phyloP scores from a whole-genome alignment of 495 filamentous ascomycete genomes.

The Neurospora sp. region DNA sequence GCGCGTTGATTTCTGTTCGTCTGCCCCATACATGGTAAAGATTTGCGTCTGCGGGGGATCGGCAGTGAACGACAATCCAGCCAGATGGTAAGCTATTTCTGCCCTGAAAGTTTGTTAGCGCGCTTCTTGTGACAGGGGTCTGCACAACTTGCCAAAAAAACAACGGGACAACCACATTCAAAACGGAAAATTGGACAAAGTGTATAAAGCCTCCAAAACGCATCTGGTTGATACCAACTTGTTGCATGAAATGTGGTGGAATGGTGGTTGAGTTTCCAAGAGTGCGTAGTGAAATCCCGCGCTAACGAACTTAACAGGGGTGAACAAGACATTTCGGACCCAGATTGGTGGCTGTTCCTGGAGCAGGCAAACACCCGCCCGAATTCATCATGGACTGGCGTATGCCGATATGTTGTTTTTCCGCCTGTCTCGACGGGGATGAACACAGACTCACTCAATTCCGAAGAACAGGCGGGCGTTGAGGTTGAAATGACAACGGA shows the following conservation, averaged over 20 bases:
- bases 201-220: too few relatives aligned
- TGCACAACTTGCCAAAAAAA: too few relatives aligned
- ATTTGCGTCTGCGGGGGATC: neutral
- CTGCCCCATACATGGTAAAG: neutral
- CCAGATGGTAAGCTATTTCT: neutral
- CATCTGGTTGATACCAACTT: too few relatives aligned
- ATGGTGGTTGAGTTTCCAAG: too few relatives aligned
- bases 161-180: too few relatives aligned
- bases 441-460: neutral
- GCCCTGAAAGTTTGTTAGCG: too few relatives aligned
- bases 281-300: too few relatives aligned
- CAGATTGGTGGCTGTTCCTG: neutral
- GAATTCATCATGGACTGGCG: neutral
- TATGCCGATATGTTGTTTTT: neutral
- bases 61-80: neutral
- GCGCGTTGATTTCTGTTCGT: neutral
- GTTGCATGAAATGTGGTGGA: too few relatives aligned
- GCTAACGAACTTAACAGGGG: too few relatives aligned
- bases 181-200: too few relatives aligned
- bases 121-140: too few relatives aligned
- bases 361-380: neutral
- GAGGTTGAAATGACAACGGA: neutral
- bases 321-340: neutral
- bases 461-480: neutral
- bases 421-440: neutral